Percentiles rank a stretch among this genome's conserved stretches.
Evolutionary conservation across 345 rosid species (phyloP).

Genomic region (Cochlearia excelsa): DNA sequence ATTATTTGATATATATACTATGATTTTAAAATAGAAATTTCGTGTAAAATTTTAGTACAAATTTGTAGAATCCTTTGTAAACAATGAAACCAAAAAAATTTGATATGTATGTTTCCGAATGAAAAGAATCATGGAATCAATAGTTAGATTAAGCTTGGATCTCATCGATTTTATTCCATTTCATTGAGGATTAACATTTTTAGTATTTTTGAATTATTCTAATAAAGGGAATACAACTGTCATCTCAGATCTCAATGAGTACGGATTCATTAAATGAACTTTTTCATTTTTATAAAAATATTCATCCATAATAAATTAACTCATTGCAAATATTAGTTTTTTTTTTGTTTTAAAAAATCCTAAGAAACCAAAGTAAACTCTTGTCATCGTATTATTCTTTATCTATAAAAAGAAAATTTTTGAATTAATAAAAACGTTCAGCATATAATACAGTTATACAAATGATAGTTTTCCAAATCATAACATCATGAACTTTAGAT

Average conservation of each 20-base stretch:
- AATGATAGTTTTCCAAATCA: conserved; percentile 16
- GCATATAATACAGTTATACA: no score
- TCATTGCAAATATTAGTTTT: background rate
- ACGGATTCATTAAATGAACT: conserved; percentile 24
- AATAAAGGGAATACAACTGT: conserved; percentile 25
- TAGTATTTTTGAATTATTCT: conserved; percentile 12
- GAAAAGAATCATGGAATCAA: conserved; percentile 9
- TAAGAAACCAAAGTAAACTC: no score
- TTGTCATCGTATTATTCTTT: no score
- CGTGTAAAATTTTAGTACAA: background rate
- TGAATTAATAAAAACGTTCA: no score
- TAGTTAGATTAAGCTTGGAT: conserved; percentile 16
- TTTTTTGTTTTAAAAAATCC: no score
- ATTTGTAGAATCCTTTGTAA: conserved; percentile 9
- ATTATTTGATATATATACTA: background rate
- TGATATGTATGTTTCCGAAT: conserved; percentile 12
- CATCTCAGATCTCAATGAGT: conserved; percentile 27
- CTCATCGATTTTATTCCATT: conserved; percentile 22
- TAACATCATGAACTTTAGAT: conserved; percentile 29
- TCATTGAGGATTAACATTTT: background rate
- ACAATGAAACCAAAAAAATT: conserved; percentile 20
- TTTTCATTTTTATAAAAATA: background rate
- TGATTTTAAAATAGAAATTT: background rate
- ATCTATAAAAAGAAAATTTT: no score
- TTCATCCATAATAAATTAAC: no score